Evolutionary conservation across 345 rosid genomes (phyloP).

Genomic region (Clausena lansium): DNA sequence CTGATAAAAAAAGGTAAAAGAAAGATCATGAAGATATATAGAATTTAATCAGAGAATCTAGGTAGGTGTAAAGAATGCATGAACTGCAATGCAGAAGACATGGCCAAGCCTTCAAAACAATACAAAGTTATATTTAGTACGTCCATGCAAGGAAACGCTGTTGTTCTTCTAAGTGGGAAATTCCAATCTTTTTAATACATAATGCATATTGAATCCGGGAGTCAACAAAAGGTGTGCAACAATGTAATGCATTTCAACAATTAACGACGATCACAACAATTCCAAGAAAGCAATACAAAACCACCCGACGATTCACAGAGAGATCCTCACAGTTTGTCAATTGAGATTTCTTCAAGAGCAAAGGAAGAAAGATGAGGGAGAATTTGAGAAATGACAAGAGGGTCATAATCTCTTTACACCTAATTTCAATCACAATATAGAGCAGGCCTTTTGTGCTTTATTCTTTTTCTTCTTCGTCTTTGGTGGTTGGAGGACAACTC

Average conservation of each 20-base stretch:
- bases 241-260: conserved; percentile 24
- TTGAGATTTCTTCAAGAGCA: conserved; percentile 26
- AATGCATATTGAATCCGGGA: conserved; percentile 29
- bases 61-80: background rate
- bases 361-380: conserved; percentile 18
- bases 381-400: conserved; percentile 1
- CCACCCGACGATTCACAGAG: conserved; percentile 28
- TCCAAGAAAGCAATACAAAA: conserved; percentile 31
- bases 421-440: conserved; percentile 59
- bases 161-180: conserved; percentile 20
- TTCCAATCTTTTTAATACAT: conserved; percentile 30
- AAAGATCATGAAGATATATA: background rate
- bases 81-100: background rate
- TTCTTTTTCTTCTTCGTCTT: conserved; percentile 87
- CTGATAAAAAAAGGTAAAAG: background rate
- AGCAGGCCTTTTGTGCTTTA: conserved; percentile 88
- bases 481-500: conserved; percentile 94
- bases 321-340: conserved; percentile 25
- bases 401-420: conserved; percentile 23
- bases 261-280: conserved; percentile 23
- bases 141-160: conserved; percentile 13
- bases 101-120: conserved; percentile 9
- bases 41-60: background rate
- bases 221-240: conserved; percentile 17
- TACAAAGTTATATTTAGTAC: background rate